Evolutionary conservation across 2,329 filamentous ascomycete species (phyloP).

Genomic region (Scytalidium lignicola): DNA sequence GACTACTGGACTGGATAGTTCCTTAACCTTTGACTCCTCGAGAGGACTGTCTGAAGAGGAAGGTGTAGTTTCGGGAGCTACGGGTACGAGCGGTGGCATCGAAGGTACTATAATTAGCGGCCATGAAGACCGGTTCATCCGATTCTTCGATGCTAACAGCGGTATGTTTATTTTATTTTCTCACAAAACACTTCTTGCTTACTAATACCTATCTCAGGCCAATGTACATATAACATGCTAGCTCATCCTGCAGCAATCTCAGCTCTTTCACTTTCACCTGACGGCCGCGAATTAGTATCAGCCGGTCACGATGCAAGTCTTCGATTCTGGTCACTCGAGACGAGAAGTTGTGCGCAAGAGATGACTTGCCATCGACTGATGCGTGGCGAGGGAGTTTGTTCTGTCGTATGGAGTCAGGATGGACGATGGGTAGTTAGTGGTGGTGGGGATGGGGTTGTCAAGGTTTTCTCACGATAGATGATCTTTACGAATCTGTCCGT

Average conservation of each 20-base stretch:
- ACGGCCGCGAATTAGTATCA: slow-evolving; percentile 89
- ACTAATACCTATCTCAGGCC: slow-evolving; percentile 53
- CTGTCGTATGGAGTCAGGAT: slow-evolving; percentile 93
- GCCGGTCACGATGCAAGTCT: slow-evolving; percentile 94
- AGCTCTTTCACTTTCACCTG: slow-evolving; percentile 83
- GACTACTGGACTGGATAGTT: slow-evolving; percentile 70
- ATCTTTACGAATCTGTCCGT: too few relatives aligned
- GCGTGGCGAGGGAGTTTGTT: slow-evolving; percentile 92
- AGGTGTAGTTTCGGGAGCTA: slow-evolving; percentile 74
- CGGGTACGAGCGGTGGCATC: slow-evolving; percentile 69
- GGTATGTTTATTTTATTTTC: slow-evolving; percentile 56
- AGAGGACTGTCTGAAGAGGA: slow-evolving; percentile 64
- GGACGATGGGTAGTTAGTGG: slow-evolving; percentile 91
- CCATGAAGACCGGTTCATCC: slow-evolving; percentile 91
- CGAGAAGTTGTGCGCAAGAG: slow-evolving; percentile 90
- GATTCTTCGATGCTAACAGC: slow-evolving; percentile 98
- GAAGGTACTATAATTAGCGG: slow-evolving; percentile 95
- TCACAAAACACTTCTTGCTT: not conserved
- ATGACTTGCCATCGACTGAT: slow-evolving; percentile 90
- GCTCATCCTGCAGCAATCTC: slow-evolving; percentile 93
- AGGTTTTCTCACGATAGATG: slow-evolving; percentile 65
- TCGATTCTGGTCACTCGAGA: slow-evolving; percentile 96
- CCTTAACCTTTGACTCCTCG: slow-evolving; percentile 54
- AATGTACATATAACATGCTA: slow-evolving; percentile 99
- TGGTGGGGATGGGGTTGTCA: slow-evolving; percentile 91